Conservation (phyloP, 176 grass and related monocot species). For the Melocanna baccifera region DNA sequence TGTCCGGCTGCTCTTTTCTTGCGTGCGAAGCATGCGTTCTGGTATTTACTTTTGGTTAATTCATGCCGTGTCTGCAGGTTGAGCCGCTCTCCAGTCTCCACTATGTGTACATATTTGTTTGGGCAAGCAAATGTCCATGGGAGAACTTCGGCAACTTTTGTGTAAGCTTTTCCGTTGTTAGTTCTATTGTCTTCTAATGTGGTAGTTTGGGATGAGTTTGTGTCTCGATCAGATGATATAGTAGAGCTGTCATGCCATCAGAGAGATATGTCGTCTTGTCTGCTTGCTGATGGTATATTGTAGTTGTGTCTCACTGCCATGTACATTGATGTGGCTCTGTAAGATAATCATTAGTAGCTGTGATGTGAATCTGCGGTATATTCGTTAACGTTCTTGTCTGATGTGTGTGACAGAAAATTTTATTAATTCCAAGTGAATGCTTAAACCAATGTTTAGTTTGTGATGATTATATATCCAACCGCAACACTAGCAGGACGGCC, state of each 20-base stretch:
- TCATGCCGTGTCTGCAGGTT: slow-evolving; percentile 29
- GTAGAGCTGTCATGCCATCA: neutral
- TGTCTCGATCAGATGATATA: slow-evolving; percentile 10
- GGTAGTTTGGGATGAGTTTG: neutral
- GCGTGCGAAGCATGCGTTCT: neutral
- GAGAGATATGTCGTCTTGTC: neutral
- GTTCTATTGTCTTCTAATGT: slow-evolving; percentile 6
- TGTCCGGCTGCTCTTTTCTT: neutral
- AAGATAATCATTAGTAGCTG: slow-evolving; percentile 18
- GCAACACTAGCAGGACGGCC: neutral
- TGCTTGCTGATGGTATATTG: slow-evolving; percentile 5
- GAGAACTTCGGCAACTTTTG: slow-evolving; percentile 5
- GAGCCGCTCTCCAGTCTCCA: neutral
- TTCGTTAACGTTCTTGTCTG: slow-evolving; percentile 8
- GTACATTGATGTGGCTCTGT: slow-evolving; percentile 30
- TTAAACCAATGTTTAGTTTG: neutral
- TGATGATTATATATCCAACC: neutral
- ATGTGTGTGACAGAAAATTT: neutral
- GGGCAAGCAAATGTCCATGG: slow-evolving; percentile 8
- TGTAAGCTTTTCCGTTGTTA: slow-evolving; percentile 13
- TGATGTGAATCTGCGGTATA: neutral
- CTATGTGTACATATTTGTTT: slow-evolving; percentile 37
- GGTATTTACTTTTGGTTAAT: neutral
- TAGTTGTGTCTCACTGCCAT: slow-evolving; percentile 2
- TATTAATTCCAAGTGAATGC: neutral